Evolutionary conservation across 331 rosid species (phyloP), one percentile per base, ranked within the genome.

Genomic region (Pyrus hybrid): DNA sequence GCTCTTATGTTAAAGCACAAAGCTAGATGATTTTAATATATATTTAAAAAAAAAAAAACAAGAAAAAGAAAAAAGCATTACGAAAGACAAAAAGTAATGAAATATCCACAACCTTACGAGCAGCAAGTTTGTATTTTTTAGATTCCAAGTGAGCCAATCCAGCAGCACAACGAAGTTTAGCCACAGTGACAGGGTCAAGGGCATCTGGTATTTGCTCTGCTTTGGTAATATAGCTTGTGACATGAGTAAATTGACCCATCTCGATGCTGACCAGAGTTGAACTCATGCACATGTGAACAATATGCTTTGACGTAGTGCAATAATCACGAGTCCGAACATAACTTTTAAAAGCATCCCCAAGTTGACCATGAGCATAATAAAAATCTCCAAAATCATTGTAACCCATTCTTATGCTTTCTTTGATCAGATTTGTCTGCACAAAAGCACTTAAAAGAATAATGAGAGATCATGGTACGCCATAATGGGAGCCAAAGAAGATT

Each of bases 331-430:
- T 95, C 18, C 99, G 98, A 3, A 88, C 91, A 82, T 92, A 95
- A 85, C 80, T 88, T 78, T 95, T 95, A 74, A 95, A 95, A 29
- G 99, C 98, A 51, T 95, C 99, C 68, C 90, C 96, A 67, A 95
- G 80, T 32, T 86, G 88, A 81, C 99, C 99, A 32, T 91, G 98
- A 74, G 97, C 82, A 87, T 91, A 95, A 80, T 84, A 87, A 79
- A 92, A 95, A 83, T 95, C 99, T 73, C 98, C 99, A 85, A 95
- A 92, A 82, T 95, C 99, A 82, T 95, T 95, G 87, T 84, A 95
- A 58, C 99, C 99, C 99, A 95, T 95, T 82, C 99, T 82, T 80
- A 95, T 92, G 84, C 98, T 95, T 89, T 95, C 99, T 82, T 91
- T 95, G 69, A 95, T 95, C 86, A 95, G 87, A 85, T 95, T 95